Base-by-base conservation (phyloP, 2,329 filamentous ascomycete genomes). In the Fusarium sp. region DNA sequence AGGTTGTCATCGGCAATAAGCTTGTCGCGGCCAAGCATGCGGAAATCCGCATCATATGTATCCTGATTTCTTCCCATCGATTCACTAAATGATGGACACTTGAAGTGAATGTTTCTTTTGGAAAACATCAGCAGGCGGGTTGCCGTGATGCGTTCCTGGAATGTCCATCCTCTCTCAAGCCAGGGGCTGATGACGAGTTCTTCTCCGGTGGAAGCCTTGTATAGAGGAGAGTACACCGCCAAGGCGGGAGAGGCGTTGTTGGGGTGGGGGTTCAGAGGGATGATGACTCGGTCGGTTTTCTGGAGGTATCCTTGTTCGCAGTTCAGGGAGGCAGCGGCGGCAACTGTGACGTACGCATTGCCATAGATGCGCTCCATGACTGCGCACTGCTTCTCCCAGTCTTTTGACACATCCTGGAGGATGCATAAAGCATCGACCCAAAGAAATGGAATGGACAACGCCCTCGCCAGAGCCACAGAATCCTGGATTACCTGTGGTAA, bases 401-500 rank as follows among this genome's bases (percentile, higher is more conserved):
- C 61, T 11, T 13, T 39, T 4, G 20, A 18, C 3, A 50, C 25
- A 18, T 64, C 48, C 20, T 64, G 61, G 2, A 64, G 45, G 5
- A 64, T 64, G n/a, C 61, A 64, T 20, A 64, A 20, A 13, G 61
- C 32, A 56, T 64, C 61, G 4, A 64, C 35, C 61, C 61, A 56
- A 18, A 64, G 45, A 32, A 56, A 64, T 5, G 20, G 43, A 18
- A 62, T 52, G 16, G 30, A 48, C 20, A 62, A 27, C 3, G 41
- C 59, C 32, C 43, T 62, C 10, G 59, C 37, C 14, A 41, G n/a
- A 16, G 20, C 18, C 14, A 52, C 41, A 7, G 59, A 30, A 13
- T 62, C 59, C 34, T 52, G 20, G 5, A 62, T 32, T 5, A 27
- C 43, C 14, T 45, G 18, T 18, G 58, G 58, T 13, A 56, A 34